A percentile compares a stretch with the other conserved stretches of the same genome.
Conservation (phyloP, 345 rosid species). For the Populus ilicifolia region DNA sequence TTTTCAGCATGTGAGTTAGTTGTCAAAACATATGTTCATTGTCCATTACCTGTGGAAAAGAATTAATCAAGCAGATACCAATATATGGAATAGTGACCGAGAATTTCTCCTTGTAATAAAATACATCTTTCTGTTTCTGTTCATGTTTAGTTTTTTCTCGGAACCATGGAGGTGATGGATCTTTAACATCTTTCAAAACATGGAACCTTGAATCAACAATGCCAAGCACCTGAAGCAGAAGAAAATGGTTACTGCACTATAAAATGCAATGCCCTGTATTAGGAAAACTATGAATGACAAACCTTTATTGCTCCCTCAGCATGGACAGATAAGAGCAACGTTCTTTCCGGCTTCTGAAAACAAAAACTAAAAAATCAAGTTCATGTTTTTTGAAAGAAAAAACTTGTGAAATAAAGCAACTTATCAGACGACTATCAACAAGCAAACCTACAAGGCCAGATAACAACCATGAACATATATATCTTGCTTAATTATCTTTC, state of each 20-base stretch:
- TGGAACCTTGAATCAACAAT: conserved; percentile 81
- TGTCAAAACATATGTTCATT: neutral
- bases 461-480: neutral
- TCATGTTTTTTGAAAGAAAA: neutral
- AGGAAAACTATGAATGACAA: conserved; percentile 9
- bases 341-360: conserved; percentile 83
- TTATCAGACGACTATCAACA: conserved; percentile 4
- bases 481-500: neutral
- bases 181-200: conserved; percentile 45
- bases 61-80: conserved; percentile 74
- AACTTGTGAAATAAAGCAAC: conserved; percentile 7
- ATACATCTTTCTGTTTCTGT: conserved; percentile 41
- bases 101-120: conserved; percentile 62
- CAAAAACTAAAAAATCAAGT: neutral
- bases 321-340: conserved; percentile 52
- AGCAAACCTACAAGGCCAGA: conserved; percentile 8
- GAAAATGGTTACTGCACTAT: conserved; percentile 15
- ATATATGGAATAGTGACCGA: conserved; percentile 57
- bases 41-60: conserved; percentile 64
- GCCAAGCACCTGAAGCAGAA: conserved; percentile 59
- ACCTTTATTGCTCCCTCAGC: conserved; percentile 96
- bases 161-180: conserved; percentile 26
- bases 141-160: conserved; percentile 45
- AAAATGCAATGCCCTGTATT: conserved; percentile 3
- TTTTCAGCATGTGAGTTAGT: conserved; percentile 6